Percentiles rank a stretch among this genome's conserved stretches.
Evolutionary conservation across 139 green algal species (phyloP).

Genomic region (Chlamydomonas incerta): DNA sequence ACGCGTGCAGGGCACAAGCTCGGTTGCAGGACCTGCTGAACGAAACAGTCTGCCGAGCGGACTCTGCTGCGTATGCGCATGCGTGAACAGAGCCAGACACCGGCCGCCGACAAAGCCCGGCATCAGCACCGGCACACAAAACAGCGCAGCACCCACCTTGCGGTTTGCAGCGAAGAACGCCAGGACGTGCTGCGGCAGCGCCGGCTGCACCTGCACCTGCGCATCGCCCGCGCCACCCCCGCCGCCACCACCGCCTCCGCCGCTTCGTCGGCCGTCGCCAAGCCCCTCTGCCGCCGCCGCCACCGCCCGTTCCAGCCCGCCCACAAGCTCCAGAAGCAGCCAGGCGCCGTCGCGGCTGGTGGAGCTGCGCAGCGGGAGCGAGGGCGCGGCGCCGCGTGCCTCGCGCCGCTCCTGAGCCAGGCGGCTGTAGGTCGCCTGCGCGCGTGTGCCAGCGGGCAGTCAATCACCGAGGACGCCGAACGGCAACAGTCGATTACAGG

Average conservation of each 20-base stretch:
- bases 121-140: too few relatives aligned
- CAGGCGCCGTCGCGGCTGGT: neutral
- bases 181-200: conserved; percentile 35
- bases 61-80: too few relatives aligned
- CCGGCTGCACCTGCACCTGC: neutral
- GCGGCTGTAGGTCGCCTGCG: conserved; percentile 28
- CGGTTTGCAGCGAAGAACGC: conserved; percentile 69
- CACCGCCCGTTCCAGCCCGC: conserved; percentile 54
- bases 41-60: too few relatives aligned
- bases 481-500: too few relatives aligned
- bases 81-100: too few relatives aligned
- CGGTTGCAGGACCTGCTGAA: too few relatives aligned
- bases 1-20: too few relatives aligned
- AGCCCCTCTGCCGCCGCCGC: conserved; percentile 50
- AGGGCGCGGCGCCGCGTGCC: neutral
- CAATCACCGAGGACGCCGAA: too few relatives aligned
- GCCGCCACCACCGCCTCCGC: neutral
- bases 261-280: too few relatives aligned
- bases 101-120: too few relatives aligned
- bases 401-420: conserved; percentile 28
- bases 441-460: too few relatives aligned
- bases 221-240: too few relatives aligned
- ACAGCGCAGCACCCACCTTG: conserved; percentile 65
- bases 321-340: conserved; percentile 62
- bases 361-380: neutral